phyloP scores from a whole-genome alignment of 106 monocot species.

The Dactylorhiza incarnata region DNA sequence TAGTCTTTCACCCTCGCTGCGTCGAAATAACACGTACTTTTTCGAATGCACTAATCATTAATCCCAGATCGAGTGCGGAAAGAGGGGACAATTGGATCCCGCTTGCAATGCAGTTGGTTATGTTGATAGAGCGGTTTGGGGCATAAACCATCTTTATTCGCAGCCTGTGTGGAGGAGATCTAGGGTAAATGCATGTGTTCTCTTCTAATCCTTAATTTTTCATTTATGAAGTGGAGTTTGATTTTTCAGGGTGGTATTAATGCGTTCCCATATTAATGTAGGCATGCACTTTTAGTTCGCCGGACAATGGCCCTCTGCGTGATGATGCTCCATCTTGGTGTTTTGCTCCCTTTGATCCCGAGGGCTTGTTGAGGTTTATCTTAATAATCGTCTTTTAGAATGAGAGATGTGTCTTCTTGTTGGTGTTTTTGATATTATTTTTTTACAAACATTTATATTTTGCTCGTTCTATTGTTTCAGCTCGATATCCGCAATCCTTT shows the following conservation, averaged over 20 bases:
- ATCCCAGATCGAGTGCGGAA: slow-evolving; percentile 39
- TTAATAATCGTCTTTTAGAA: background rate
- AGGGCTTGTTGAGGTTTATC: slow-evolving; percentile 66
- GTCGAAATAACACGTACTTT: background rate
- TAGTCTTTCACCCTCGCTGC: background rate
- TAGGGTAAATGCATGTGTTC: slow-evolving; percentile 9
- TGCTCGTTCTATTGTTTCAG: slow-evolving; percentile 12
- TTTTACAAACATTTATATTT: background rate
- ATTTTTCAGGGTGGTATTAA: background rate
- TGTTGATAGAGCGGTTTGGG: slow-evolving; percentile 35
- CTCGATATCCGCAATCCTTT: slow-evolving; percentile 41
- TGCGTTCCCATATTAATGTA: slow-evolving; percentile 1
- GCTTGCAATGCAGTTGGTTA: slow-evolving; percentile 41
- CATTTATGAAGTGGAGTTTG: background rate
- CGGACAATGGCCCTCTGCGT: slow-evolving; percentile 41
- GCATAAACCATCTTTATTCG: slow-evolving; percentile 30
- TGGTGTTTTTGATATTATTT: background rate
- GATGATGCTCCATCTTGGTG: slow-evolving; percentile 60
- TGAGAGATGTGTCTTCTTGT: background rate
- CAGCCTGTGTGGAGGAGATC: slow-evolving; percentile 29
- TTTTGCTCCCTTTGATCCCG: slow-evolving; percentile 78
- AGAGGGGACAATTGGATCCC: slow-evolving; percentile 29
- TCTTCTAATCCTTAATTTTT: background rate
- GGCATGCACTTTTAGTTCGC: slow-evolving; percentile 52
- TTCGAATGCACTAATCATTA: background rate